Base-by-base conservation (phyloP, 176 grass and related monocot species). In the Hordeum vulgare region DNA sequence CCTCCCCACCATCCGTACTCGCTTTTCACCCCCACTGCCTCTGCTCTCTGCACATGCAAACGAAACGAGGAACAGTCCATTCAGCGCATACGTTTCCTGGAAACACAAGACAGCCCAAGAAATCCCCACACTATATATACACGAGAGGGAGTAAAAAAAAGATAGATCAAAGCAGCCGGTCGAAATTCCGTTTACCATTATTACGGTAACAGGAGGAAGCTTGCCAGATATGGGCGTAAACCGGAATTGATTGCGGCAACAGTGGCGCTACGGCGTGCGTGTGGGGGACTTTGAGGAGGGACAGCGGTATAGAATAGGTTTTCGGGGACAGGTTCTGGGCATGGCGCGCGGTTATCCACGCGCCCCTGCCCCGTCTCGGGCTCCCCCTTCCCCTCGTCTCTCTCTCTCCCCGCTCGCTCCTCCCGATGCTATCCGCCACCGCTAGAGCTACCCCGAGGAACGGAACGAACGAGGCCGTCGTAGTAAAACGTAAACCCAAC, bases 261-360 rank as follows among this genome's bases (percentile, higher is more conserved):
- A 54, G 51, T 54, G 51, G 51, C 18, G 51, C 51, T 21, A 54
- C 18, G 51, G 18, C 0, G 51, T 54, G 51, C 51, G 51, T 54
- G 51, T 18, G 51, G 18, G 51, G 51, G 51, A 21, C 80, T 90
- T 90, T 90, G 84, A 90, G 84, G 75, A 75, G 81, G 68, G 49
- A 75, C 84, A 86, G 80, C 35, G 24, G 17, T 0, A 12, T 59
- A 82, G 73, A 86, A 74, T 74, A 83, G 17, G 37, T 45, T 69
- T 68, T 90, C 74, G 78, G 72, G 65, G 77, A 90, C 88, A 86
- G 79, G 71, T 49, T 82, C 17, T 65, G 66, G 81, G 66, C 61
- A 57, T 57, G 64, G 8, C 42, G 88, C 88, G 75, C 88, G 75
- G 49, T 10, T 57, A 79, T 29, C 88, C 34, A 83, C 8, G 83